Base-by-base conservation (phyloP, 2,329 filamentous ascomycete species). In the Scedosporium apiospermum region DNA sequence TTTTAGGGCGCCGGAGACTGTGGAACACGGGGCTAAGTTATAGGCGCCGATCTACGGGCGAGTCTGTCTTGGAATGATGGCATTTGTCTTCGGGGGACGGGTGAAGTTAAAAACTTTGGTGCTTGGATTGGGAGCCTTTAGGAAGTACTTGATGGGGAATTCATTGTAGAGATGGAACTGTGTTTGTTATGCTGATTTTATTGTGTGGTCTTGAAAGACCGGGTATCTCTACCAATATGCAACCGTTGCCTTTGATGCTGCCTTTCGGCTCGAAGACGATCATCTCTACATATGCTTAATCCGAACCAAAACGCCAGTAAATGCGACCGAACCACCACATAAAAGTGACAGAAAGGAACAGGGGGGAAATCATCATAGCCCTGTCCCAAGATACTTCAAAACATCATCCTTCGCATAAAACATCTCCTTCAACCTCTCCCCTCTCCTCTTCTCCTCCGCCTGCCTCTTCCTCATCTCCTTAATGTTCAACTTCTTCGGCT, bases 341-440 rank as follows among this genome's bases (percentile, higher is more conserved):
- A 23, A 23, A 23, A 23, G 3, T 23, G 23, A 23, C 23, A 23
- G 23, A 23, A 23, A 3, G 23, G 23, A 23, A 23, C 23, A 23
- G 23, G 23, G 23, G 23, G 23, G 3, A 23, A 23, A 23, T 23
- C 21, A 14, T 57, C 42, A 61, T 9, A 53, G 12, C n/a, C 38
- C 59, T 69, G 26, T 77, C 57, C 86, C 83, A 18, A 96, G 74
- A 71, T 96, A 95, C 69, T 81, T 85, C 68, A 92, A 85, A 62
- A 96, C 77, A 66, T 93, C 88, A n/a, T 89, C 82, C 66, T 84
- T 87, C 21, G 84, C 82, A 73, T 90, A 93, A 65, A 96, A 88
- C 75, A 90, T 80, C 67, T 85, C 80, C 66, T 86, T 81, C 64
- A 96, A 72, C 68, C 76, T 85, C 64, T 89, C 83, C 18, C 81